Base-by-base conservation (phyloP, 805 yeast genomes). In the Candida corydali region DNA sequence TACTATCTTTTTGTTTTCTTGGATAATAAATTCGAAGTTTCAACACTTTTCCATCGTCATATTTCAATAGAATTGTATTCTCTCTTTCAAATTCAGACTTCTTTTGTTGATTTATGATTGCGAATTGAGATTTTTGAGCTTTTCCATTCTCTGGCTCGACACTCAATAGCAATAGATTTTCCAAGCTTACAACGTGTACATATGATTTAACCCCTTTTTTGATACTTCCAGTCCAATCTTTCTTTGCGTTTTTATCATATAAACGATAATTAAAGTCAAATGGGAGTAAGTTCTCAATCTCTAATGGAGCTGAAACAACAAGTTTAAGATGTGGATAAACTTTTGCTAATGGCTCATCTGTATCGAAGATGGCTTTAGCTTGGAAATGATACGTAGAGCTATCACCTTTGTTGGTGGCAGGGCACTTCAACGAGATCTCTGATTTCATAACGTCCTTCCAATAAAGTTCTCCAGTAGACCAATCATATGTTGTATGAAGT, bases 301-400 rank as follows among this genome's bases (percentile, higher is more conserved):
- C 86, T 31, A 93, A 60, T 0, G 98, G 98, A 0, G 98, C 86
- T 0, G 93, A 78, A 5, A 93, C 61, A 3, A 79, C 72, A 17
- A 93, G 61, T 7, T 69, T 73, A 85, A 91, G 73, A 49, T 86
- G 93, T 0, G 98, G 98, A 51, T 86, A 94, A 1, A 85, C 72
- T 40, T 71, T 68, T 0, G 85, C 73, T 17, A 88, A 61, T 0
- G 87, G 88, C 44, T 86, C 94, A n/a, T 73, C 68, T 12, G 63
- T 55, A 44, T 83, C 78, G 55, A 60, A 82, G 30, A 64, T 58
- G 1, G 91, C 87, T 46, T 76, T 82, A 0, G 82, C 83, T 46
- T 84, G 91, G 60, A 85, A 82, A 49, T 73, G 82, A 54, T 77
- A 84, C 1, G 70, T 56, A 0, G 76, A 65, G 41, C 52, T 62